Evolutionary conservation across 257 asterid species (phyloP).

Genomic region (Mentha longifolia): DNA sequence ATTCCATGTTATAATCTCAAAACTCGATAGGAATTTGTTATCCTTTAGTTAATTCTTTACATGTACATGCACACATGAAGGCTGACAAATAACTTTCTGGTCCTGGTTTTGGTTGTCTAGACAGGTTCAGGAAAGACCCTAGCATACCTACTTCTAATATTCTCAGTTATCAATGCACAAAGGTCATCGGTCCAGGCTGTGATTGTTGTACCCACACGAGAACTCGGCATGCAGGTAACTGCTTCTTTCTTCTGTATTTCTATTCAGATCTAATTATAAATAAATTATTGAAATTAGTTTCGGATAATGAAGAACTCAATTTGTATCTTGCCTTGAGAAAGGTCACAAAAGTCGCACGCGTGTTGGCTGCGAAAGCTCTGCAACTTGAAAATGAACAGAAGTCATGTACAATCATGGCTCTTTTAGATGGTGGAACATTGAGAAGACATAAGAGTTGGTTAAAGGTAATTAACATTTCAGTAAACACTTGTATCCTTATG

Average conservation of each 20-base stretch:
- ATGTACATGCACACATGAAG: conserved; percentile 13
- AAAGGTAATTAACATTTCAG: conserved; percentile 56
- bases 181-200: conserved; percentile 88
- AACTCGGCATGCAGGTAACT: conserved; percentile 91
- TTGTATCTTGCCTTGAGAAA: conserved; percentile 37
- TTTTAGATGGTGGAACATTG: conserved; percentile 91
- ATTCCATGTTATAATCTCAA: background rate
- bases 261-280: background rate
- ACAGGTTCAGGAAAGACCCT: conserved; percentile 99
- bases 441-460: conserved; percentile 93
- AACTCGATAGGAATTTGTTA: conserved; percentile 3
- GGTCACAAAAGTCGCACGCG: conserved; percentile 93
- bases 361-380: conserved; percentile 63
- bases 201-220: conserved; percentile 91
- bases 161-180: conserved; percentile 65
- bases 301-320: conserved; percentile 14
- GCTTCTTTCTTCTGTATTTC: conserved; percentile 28
- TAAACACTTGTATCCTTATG: conserved; percentile 13
- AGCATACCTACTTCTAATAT: conserved; percentile 76
- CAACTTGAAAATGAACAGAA: conserved; percentile 54
- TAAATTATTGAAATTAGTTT: conserved; percentile 21
- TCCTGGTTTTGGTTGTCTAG: conserved; percentile 52
- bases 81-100: conserved; percentile 31
- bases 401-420: conserved; percentile 87
- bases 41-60: background rate